Percentiles rank a stretch among this genome's conserved stretches.
Conservation (phyloP, 257 asterid genomes). For the Primulina tabacum region DNA sequence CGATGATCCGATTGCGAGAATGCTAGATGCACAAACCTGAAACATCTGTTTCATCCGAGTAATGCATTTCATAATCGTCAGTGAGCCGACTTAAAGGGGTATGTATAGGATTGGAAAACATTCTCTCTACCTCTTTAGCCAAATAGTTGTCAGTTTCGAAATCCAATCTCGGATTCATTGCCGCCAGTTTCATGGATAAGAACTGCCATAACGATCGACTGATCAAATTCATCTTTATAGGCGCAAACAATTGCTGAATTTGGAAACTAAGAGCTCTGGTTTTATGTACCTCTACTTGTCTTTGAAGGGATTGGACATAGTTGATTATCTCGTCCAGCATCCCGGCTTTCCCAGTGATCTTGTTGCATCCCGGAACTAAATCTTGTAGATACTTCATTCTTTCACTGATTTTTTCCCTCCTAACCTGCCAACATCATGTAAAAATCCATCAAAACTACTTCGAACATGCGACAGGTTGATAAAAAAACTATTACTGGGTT, state of each 20-base stretch:
- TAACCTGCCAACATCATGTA: slow-evolving; percentile 41
- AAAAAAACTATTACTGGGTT: neutral
- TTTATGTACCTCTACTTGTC: slow-evolving; percentile 80
- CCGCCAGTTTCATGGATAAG: slow-evolving; percentile 88
- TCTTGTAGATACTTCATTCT: slow-evolving; percentile 88
- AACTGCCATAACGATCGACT: slow-evolving; percentile 46
- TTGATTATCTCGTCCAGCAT: slow-evolving; percentile 94
- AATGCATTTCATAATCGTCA: neutral
- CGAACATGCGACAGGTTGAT: neutral
- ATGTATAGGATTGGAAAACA: neutral
- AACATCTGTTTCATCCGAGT: slow-evolving; percentile 36
- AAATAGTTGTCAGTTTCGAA: slow-evolving; percentile 48
- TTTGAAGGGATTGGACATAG: slow-evolving; percentile 90
- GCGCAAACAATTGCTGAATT: neutral
- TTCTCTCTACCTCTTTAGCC: slow-evolving; percentile 58
- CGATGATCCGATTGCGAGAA: slow-evolving; percentile 39
- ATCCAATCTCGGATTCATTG: slow-evolving; percentile 61
- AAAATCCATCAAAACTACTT: slow-evolving; percentile 6
- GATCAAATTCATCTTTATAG: slow-evolving; percentile 5
- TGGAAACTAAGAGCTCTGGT: neutral
- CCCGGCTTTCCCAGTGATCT: slow-evolving; percentile 89
- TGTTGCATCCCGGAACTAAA: slow-evolving; percentile 90
- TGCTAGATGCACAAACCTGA: slow-evolving; percentile 34
- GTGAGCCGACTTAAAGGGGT: neutral
- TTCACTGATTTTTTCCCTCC: slow-evolving; percentile 92